phyloP scores from a whole-genome alignment of 495 filamentous ascomycete species.

The Penicillium lagena region DNA sequence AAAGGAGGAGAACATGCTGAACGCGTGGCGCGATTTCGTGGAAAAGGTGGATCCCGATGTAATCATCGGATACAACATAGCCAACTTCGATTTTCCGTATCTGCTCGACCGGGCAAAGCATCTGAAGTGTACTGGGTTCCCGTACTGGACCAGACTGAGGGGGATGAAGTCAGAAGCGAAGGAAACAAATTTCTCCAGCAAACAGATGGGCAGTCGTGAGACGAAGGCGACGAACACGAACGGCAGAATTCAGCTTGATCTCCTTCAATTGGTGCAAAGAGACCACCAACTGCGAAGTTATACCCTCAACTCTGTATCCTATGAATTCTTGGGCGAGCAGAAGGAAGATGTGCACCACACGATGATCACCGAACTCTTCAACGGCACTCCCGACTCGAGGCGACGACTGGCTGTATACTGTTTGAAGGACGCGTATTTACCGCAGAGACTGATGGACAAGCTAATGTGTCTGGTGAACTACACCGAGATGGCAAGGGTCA shows the following conservation, averaged over 20 bases:
- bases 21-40: conserved; percentile 83
- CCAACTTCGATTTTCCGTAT: conserved; percentile 99
- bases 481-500: conserved; percentile 99
- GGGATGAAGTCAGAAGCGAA: conserved; percentile 59
- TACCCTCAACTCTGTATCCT: conserved; percentile 92
- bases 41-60: conserved; percentile 92
- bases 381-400: conserved; percentile 86
- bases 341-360: conserved; percentile 99
- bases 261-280: conserved; percentile 87
- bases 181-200: conserved; percentile 85
- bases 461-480: conserved; percentile 96
- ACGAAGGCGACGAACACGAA: conserved; percentile 92
- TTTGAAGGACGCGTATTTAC: conserved; percentile 94
- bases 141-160: conserved; percentile 75
- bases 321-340: conserved; percentile 95
- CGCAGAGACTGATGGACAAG: conserved; percentile 93
- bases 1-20: conserved; percentile 78
- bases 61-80: conserved; percentile 98
- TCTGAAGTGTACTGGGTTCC: conserved; percentile 68
- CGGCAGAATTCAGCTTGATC: conserved; percentile 85
- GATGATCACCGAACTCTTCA: conserved; percentile 98
- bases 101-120: conserved; percentile 84
- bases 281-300: conserved; percentile 95
- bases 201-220: conserved; percentile 97
- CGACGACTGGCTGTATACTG: conserved; percentile 92